phyloP scores from a whole-genome alignment of 208 protist genomes.

The Leishmania lainsoni region DNA sequence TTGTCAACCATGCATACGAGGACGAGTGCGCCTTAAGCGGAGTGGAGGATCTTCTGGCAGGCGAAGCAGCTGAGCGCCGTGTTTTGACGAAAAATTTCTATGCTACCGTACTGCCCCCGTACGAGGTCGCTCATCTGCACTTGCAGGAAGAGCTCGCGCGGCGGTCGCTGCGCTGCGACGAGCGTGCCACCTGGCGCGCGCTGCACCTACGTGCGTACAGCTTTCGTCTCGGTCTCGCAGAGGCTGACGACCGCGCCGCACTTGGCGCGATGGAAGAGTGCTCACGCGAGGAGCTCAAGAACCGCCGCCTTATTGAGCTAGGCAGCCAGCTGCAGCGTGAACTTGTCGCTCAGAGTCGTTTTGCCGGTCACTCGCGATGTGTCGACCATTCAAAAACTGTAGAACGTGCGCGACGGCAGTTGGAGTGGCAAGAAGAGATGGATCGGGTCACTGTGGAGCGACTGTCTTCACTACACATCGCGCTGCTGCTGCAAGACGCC shows the following conservation, averaged over 20 bases:
- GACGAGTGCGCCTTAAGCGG: constrained; percentile 61
- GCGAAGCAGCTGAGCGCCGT: constrained; percentile 36
- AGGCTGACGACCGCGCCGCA: constrained; percentile 7
- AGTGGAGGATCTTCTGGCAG: constrained; percentile 20
- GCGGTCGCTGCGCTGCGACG: constrained; percentile 9
- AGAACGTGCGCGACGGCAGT: constrained; percentile 7
- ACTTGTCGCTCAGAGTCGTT: constrained; percentile 11
- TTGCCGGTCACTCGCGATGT: constrained; percentile 21
- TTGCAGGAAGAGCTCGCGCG: constrained; percentile 40
- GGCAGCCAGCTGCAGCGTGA: constrained; percentile 44
- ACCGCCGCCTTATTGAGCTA: constrained; percentile 55
- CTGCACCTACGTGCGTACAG: neutral
- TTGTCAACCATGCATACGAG: constrained; percentile 37
- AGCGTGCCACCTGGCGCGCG: constrained; percentile 1
- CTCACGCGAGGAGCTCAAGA: constrained; percentile 28
- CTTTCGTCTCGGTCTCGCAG: constrained; percentile 8
- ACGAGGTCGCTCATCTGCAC: constrained; percentile 14
- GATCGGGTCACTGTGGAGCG: constrained; percentile 18
- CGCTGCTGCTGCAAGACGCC: constrained; percentile 20
- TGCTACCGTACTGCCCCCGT: neutral
- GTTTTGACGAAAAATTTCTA: constrained; percentile 9
- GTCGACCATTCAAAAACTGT: constrained; percentile 13
- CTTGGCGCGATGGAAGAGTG: constrained; percentile 26
- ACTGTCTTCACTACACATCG: constrained; percentile 21
- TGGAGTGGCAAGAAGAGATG: constrained; percentile 23